These are phyloP conservation scores for Malassezia slooffiae DNA, from an alignment of 1,284 basidiomycete genomes.

Conservation along the genomic window DNA sequence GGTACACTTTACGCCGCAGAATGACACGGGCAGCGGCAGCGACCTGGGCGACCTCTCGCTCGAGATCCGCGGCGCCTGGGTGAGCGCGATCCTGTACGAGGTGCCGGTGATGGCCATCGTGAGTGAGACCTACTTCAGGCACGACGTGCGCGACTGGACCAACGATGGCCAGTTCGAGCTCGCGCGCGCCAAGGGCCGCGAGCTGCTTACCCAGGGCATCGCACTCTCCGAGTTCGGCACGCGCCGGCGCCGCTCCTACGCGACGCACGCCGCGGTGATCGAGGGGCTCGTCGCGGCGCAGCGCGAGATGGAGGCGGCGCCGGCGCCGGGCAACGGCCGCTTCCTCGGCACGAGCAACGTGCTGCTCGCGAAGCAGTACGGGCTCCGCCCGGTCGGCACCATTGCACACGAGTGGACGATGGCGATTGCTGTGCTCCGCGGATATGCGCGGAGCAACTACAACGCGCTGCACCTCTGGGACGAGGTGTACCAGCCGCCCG, in stretches of 20 bases:
- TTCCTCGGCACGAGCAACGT: constrained; percentile 52
- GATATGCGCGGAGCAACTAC: constrained; percentile 33
- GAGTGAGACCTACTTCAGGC: constrained; percentile 63
- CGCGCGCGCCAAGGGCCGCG: constrained; percentile 62
- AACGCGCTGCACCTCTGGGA: constrained; percentile 39
- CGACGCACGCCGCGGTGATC: constrained; percentile 69
- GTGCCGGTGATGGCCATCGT: constrained; percentile 83
- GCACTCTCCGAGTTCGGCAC: constrained; percentile 87
- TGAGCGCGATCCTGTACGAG: constrained; percentile 86
- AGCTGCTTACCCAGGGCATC: constrained; percentile 61
- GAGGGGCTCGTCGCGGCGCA: constrained; percentile 58
- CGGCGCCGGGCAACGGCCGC: constrained; percentile 49
- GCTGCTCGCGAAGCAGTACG: constrained; percentile 31
- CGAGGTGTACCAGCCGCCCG: constrained; percentile 35
- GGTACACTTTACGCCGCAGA: constrained; percentile 56
- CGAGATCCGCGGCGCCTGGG: constrained; percentile 66
- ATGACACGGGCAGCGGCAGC: constrained; percentile 42
- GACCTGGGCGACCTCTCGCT: constrained; percentile 62
- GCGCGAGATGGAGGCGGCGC: not conserved
- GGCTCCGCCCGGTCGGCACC: constrained; percentile 35
- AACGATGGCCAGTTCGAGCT: constrained; percentile 58
- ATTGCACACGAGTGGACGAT: constrained; percentile 47
- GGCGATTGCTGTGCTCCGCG: constrained; percentile 36
- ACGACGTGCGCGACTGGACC: constrained; percentile 68
- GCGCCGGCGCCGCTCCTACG: constrained; percentile 68